phyloP scores from a whole-genome alignment of 805 yeast genomes.

The Candida stauntonica region DNA sequence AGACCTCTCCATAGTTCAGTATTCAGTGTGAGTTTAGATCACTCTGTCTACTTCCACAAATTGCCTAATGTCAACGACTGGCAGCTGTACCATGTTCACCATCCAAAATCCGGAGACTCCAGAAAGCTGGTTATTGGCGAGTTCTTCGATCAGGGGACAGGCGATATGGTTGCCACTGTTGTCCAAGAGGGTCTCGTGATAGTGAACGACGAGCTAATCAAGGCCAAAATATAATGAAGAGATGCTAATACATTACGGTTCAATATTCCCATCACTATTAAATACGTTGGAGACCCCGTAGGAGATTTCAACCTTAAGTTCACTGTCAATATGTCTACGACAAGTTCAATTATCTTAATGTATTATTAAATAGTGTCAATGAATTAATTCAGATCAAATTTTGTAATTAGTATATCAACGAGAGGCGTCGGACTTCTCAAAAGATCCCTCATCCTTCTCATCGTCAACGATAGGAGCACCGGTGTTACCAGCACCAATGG shows the following conservation, averaged over 20 bases:
- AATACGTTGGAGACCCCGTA: too few species aligned
- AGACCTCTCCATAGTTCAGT: conserved; percentile 41
- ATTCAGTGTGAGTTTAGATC: conserved; percentile 61
- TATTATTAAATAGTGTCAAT: too few species aligned
- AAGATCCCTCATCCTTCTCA: conserved; percentile 1
- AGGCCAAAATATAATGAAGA: conserved; percentile 4
- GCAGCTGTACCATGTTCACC: conserved; percentile 45
- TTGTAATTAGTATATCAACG: too few species aligned
- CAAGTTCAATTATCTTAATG: too few species aligned
- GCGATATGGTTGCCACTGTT: conserved; percentile 51
- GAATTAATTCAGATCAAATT: too few species aligned
- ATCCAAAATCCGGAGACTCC: conserved; percentile 46
- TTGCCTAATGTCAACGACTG: conserved; percentile 45
- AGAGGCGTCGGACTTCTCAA: conserved; percentile 8
- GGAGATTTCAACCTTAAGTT: too few species aligned
- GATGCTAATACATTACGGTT: too few species aligned
- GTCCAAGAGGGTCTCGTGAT: conserved; percentile 60
- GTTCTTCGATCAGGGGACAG: conserved; percentile 36
- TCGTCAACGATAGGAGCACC: too few species aligned
- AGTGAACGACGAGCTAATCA: conserved; percentile 17
- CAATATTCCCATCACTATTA: too few species aligned
- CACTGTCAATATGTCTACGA: too few species aligned
- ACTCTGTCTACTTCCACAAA: conserved; percentile 61
- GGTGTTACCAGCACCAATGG: too few species aligned
- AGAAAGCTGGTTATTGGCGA: conserved; percentile 57